phyloP scores from a whole-genome alignment of 345 rosid genomes.

The Citrus sp. region DNA sequence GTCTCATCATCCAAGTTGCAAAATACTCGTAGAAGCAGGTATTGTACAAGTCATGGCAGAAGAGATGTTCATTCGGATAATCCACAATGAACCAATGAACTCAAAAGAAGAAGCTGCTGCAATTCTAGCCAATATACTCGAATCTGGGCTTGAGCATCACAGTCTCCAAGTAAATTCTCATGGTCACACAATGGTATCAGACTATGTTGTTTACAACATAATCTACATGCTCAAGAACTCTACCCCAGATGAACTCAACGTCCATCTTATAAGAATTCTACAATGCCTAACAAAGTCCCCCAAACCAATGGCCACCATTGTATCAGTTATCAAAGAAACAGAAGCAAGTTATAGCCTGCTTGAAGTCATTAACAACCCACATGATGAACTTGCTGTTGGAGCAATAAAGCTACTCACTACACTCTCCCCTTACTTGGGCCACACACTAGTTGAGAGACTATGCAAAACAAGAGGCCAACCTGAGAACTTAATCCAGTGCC shows the following conservation, averaged over 20 bases:
- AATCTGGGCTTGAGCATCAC: constrained; percentile 63
- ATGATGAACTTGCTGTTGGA: constrained; percentile 59
- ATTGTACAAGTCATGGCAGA: constrained; percentile 58
- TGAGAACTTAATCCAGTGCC: constrained; percentile 52
- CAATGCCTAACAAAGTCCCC: constrained; percentile 60
- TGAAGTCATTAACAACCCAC: constrained; percentile 73
- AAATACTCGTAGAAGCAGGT: constrained; percentile 55
- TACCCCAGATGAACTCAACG: constrained; percentile 62
- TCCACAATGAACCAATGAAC: constrained; percentile 50
- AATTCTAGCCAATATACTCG: constrained; percentile 71
- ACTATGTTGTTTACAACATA: constrained; percentile 60
- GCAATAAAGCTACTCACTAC: constrained; percentile 62
- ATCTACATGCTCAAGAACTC: constrained; percentile 70
- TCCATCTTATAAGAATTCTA: constrained; percentile 67
- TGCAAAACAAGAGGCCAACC: constrained; percentile 81
- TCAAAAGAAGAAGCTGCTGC: constrained; percentile 68
- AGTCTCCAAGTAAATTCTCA: constrained; percentile 47
- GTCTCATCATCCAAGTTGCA: constrained; percentile 56
- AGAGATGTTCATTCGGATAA: constrained; percentile 62
- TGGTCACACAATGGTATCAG: constrained; percentile 68
- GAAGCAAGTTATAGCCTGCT: constrained; percentile 69
- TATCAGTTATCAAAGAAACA: constrained; percentile 57
- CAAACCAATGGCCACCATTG: constrained; percentile 45
- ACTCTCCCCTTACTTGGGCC: constrained; percentile 64
- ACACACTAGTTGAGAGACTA: constrained; percentile 63